Conservation (phyloP, 23 red algal species). For the Agarophyton chilense region DNA sequence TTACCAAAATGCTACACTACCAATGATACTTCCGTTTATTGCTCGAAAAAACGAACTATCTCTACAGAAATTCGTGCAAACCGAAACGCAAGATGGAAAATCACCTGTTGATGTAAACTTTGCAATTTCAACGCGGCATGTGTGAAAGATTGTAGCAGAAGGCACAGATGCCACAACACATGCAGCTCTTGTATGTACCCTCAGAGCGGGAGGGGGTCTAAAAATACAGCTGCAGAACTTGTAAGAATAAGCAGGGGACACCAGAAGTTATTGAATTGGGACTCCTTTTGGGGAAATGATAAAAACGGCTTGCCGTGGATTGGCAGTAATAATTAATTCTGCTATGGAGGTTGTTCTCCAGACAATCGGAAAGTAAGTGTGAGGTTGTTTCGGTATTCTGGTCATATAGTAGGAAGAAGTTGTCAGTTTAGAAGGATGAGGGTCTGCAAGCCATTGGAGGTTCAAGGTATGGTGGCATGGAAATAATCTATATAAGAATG, state of each 20-base stretch:
- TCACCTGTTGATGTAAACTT: constrained; percentile 19
- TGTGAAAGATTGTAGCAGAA: not conserved
- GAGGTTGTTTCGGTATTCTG: not conserved
- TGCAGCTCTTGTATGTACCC: not conserved
- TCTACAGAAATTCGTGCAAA: constrained; percentile 6
- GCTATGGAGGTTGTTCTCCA: not conserved
- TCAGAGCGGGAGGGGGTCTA: not conserved
- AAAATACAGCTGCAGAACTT: constrained; percentile 39
- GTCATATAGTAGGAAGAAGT: not conserved
- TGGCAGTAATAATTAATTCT: not conserved
- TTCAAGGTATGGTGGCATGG: not conserved
- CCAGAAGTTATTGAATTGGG: not conserved
- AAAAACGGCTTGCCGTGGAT: not conserved
- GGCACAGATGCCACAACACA: not conserved
- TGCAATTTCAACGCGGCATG: constrained; percentile 22
- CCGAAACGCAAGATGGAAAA: constrained; percentile 45
- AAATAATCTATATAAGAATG: not conserved
- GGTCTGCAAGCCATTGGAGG: not conserved
- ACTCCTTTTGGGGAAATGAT: not conserved
- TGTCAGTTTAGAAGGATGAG: not conserved
- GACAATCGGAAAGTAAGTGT: not conserved
- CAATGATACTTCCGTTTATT: constrained; percentile 2
- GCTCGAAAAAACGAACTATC: not conserved
- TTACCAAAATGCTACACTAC: constrained; percentile 1
- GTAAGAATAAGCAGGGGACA: not conserved